A percentile compares a stretch with the other conserved stretches of the same genome.
Evolutionary conservation across 2,329 filamentous ascomycete species (phyloP).

Genomic region (Pseudopyricularia javanii): DNA sequence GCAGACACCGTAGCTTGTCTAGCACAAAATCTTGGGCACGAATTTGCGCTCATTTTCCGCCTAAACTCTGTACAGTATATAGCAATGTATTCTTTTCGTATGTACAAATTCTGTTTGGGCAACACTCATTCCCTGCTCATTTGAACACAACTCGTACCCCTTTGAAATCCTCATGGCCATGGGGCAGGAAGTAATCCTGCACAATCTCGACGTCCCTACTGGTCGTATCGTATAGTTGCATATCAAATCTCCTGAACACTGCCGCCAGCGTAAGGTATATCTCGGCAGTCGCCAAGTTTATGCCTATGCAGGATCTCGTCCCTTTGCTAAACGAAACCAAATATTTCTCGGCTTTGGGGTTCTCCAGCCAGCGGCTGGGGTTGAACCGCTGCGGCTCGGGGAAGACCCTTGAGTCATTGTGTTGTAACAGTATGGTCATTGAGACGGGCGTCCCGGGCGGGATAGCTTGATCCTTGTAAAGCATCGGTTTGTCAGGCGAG

Average conservation of each 20-base stretch:
- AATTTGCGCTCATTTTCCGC: too few species aligned
- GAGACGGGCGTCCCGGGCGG: background rate
- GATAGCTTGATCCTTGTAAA: too few species aligned
- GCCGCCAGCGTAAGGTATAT: conserved; percentile 10
- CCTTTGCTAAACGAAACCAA: conserved; percentile 12
- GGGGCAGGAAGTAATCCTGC: conserved; percentile 8
- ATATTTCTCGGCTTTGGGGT: conserved; percentile 6
- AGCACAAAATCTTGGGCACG: too few species aligned
- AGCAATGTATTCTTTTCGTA: too few species aligned
- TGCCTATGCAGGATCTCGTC: conserved; percentile 11
- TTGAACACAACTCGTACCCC: too few species aligned
- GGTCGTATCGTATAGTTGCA: conserved; percentile 15
- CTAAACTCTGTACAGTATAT: too few species aligned
- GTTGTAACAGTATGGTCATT: conserved; percentile 5
- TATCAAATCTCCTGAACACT: conserved; percentile 11
- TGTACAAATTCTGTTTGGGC: too few species aligned
- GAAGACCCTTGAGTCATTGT: conserved; percentile 10
- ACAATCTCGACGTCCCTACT: conserved; percentile 9
- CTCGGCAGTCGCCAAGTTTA: conserved; percentile 13
- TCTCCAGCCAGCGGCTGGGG: conserved; percentile 10
- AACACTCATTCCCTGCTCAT: too few species aligned
- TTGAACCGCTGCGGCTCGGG: conserved; percentile 5
- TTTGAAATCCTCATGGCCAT: too few species aligned
- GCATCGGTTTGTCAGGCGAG: too few species aligned
- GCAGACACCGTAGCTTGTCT: too few species aligned